Evolutionary conservation across 352 stramenopile genomes (phyloP).

Genomic region (Phytophthora uliginosa): DNA sequence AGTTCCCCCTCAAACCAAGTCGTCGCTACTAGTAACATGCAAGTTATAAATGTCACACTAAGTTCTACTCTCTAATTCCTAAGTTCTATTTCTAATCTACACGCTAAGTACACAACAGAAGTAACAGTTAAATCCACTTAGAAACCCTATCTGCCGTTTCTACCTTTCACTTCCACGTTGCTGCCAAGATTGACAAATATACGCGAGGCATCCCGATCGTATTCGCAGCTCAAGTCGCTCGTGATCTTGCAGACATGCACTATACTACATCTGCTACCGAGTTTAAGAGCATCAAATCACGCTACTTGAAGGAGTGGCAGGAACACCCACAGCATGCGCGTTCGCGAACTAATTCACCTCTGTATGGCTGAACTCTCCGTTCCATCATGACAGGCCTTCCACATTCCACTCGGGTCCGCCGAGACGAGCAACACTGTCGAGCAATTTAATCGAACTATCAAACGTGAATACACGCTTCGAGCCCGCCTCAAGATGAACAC

Average conservation of each 20-base stretch:
- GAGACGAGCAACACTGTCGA: slow-evolving; percentile 7
- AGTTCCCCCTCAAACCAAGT: too few species aligned
- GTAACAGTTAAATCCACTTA: too few species aligned
- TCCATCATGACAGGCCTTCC: slow-evolving; percentile 3
- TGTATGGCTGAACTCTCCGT: not conserved
- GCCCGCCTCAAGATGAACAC: slow-evolving; percentile 6
- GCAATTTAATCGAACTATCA: slow-evolving; percentile 14
- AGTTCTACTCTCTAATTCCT: too few species aligned
- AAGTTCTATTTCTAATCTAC: too few species aligned
- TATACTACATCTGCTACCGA: not conserved
- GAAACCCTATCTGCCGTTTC: too few species aligned
- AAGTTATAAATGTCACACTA: too few species aligned
- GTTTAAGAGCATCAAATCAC: not conserved
- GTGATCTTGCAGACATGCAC: slow-evolving; percentile 3
- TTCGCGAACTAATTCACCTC: slow-evolving; percentile 2
- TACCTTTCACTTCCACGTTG: too few species aligned
- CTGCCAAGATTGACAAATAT: slow-evolving; percentile 5
- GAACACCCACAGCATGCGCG: not conserved
- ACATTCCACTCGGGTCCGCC: slow-evolving; percentile 2
- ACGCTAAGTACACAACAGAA: too few species aligned
- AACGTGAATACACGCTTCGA: not conserved
- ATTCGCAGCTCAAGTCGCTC: not conserved
- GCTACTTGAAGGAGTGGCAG: slow-evolving; percentile 1
- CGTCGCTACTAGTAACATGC: too few species aligned
- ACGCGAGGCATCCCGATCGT: not conserved